These are phyloP conservation scores for Westerdykella aurantiaca DNA, from an alignment of 2,329 filamentous ascomycete genomes.

Conservation along the genomic window DNA sequence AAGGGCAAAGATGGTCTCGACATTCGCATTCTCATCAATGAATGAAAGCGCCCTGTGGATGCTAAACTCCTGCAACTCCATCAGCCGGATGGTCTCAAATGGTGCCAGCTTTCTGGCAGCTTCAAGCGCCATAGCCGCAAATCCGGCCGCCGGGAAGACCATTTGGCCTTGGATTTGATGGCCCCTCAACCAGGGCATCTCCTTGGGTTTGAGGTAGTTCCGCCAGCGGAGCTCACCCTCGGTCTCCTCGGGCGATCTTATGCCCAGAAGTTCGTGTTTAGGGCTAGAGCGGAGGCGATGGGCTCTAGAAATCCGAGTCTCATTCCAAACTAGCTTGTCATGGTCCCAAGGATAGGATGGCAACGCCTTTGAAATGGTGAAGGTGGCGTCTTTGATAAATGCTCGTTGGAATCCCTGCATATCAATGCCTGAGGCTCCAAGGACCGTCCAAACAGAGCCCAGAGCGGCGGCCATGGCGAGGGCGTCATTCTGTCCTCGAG, in stretches of 20 bases:
- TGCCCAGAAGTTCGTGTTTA: slow-evolving; percentile 5
- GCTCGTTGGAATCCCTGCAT: slow-evolving; percentile 7
- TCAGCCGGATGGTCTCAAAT: neutral
- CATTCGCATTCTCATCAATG: slow-evolving; percentile 2
- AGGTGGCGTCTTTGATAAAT: slow-evolving; percentile 3
- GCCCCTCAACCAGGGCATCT: slow-evolving; percentile 14
- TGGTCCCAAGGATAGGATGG: slow-evolving; percentile 27
- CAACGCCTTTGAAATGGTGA: slow-evolving; percentile 7
- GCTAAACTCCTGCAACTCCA: slow-evolving; percentile 8
- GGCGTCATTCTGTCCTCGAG: slow-evolving; percentile 12
- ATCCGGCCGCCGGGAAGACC: slow-evolving; percentile 44
- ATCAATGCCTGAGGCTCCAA: slow-evolving; percentile 14
- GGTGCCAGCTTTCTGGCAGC: slow-evolving; percentile 3
- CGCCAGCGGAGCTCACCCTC: slow-evolving; percentile 6
- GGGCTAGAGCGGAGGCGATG: neutral
- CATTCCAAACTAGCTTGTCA: slow-evolving; percentile 5
- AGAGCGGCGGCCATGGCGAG: slow-evolving; percentile 8
- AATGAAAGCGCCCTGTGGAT: slow-evolving; percentile 7
- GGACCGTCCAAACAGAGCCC: slow-evolving; percentile 4
- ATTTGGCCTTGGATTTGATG: slow-evolving; percentile 24
- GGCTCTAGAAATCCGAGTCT: slow-evolving; percentile 2
- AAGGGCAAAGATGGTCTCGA: slow-evolving; percentile 1
- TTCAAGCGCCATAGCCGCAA: slow-evolving; percentile 37
- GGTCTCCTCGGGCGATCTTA: neutral
- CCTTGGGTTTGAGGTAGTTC: slow-evolving; percentile 6